Evolutionary conservation across 163 green algal genomes (phyloP), one percentile per base, ranked within the genome.

Genomic region (Coccomyxa subellipsoidea): DNA sequence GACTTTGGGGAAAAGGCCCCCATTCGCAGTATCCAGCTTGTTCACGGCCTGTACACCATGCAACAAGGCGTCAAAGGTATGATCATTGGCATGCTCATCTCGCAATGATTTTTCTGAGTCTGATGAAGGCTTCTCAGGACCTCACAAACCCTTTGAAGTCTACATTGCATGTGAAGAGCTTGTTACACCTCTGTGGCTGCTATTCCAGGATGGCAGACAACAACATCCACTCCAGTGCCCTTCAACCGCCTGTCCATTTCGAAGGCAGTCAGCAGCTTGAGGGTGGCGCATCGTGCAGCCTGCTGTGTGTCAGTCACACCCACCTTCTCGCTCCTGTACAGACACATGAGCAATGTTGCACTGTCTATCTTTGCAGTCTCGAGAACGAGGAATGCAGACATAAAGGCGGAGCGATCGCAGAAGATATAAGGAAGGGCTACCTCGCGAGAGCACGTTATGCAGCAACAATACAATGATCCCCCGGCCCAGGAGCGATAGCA

Each of bases 241-340:
- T 76, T 37, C 69, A 76, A 7, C n/a, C 69, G 69, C 69, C 69
- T 36, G 69, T 76, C 34, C 31, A 76, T 15, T 23, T 76, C 69
- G 4, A 76, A 76, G 6, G 69, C 69, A 23, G 34, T 18, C 4
- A 76, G 31, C 18, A 76, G 69, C 69, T 76, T 76, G 31, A 76
- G 34, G 31, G 34, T 37, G 21, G 31, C 34, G 4, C 31, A 39
- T 15, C 69, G 69, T 39, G 69, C 69, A 18, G 69, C 69, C 69
- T 76, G 69, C 34, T 36, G 31, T 15, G 31, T 39, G 31, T 23
- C 69, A 23, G 69, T 39, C 4, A 37, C 31, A 76, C 18, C 34
- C 69, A 76, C 69, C 69, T 76, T 76, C 69, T 76, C 69, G 25
- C 69, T 76, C 69, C 69, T 76, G 69, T 71, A 25, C 54, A 21